Conservation (phyloP, 2,329 filamentous ascomycete species). For the Colletotrichum lentis region DNA sequence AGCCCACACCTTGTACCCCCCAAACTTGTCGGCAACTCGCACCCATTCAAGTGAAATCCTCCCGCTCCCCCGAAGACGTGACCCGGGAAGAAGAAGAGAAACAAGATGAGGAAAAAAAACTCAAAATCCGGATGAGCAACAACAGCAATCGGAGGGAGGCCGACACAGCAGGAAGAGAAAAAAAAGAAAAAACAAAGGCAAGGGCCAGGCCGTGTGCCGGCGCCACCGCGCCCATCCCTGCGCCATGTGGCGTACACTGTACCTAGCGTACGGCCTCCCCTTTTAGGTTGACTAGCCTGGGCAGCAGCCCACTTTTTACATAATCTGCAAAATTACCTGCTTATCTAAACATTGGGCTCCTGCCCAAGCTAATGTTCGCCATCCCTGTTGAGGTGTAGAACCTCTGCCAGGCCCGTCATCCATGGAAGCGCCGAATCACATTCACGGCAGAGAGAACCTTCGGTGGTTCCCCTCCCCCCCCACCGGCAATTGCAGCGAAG, state of each 20-base stretch:
- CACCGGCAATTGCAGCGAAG: conserved; percentile 31
- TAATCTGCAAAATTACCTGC: too few species aligned
- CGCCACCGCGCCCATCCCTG: conserved; percentile 29
- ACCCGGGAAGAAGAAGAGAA: not conserved
- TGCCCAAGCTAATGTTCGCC: too few species aligned
- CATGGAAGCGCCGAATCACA: conserved; percentile 23
- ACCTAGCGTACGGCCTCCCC: conserved; percentile 5
- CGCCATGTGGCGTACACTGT: conserved; percentile 24
- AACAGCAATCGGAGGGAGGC: not conserved
- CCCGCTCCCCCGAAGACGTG: not conserved
- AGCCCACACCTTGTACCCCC: not conserved
- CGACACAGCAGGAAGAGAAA: not conserved
- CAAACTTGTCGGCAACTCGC: not conserved
- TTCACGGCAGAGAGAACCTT: conserved; percentile 22
- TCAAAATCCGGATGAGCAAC: not conserved
- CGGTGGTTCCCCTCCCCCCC: conserved; percentile 27
- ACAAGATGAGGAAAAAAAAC: not conserved
- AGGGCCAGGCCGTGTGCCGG: conserved; percentile 8
- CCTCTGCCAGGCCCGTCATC: not conserved
- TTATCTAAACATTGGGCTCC: too few species aligned
- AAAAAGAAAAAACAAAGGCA: too few species aligned
- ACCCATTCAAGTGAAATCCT: not conserved
- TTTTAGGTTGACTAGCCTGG: conserved; percentile 1
- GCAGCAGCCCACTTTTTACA: too few species aligned
- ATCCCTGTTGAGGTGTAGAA: too few species aligned